Percentiles rank a stretch among this genome's conserved stretches.
phyloP scores from a whole-genome alignment of 345 rosid genomes.

The Gynandropsis gynandra region DNA sequence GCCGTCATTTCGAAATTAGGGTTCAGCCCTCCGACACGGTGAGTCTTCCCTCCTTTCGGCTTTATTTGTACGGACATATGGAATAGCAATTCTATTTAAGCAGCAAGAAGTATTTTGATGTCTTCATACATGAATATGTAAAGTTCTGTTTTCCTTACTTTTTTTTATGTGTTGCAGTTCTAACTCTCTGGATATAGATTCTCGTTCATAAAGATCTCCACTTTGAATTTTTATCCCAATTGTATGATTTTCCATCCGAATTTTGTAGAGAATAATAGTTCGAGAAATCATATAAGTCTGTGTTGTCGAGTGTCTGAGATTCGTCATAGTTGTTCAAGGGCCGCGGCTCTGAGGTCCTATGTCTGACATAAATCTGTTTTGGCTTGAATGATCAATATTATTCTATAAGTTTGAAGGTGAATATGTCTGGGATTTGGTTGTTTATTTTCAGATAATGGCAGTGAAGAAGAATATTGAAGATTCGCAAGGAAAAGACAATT shows the following conservation, averaged over 20 bases:
- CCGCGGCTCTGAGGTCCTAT: too few species aligned
- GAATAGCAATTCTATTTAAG: background rate
- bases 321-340: too few species aligned
- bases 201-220: slow-evolving; percentile 5
- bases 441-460: slow-evolving; percentile 55
- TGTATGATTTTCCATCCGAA: background rate
- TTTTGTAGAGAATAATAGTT: too few species aligned
- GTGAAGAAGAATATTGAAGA: slow-evolving; percentile 98
- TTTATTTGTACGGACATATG: background rate
- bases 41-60: slow-evolving; percentile 22
- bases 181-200: too few species aligned
- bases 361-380: too few species aligned
- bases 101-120: background rate
- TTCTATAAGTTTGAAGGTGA: background rate
- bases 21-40: slow-evolving; percentile 88
- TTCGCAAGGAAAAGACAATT: slow-evolving; percentile 83
- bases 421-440: slow-evolving; percentile 4
- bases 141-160: too few species aligned
- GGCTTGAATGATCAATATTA: too few species aligned
- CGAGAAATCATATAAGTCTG: background rate
- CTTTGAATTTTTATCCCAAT: slow-evolving; percentile 10
- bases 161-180: too few species aligned
- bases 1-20: slow-evolving; percentile 92
- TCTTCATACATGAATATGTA: background rate
- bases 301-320: background rate